Evolutionary conservation across 2,329 filamentous ascomycete species (phyloP), one percentile per base, ranked within the genome.

Genomic region (Diplodia sapinea): DNA sequence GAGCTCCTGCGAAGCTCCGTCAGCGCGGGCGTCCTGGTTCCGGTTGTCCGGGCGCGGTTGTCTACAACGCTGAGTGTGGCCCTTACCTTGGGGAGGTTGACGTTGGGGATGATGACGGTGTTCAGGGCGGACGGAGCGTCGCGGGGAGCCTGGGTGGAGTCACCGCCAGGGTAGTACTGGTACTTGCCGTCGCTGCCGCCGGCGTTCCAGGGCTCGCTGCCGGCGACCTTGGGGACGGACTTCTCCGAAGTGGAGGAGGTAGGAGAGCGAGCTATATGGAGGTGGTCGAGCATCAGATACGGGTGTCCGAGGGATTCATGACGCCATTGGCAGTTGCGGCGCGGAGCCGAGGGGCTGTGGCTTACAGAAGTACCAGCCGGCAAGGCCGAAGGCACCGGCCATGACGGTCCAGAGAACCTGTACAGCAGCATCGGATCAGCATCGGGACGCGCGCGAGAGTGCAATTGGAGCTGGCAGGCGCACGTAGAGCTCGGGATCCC

Each of bases 121-220:
- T 99, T 97, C 82, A 99, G 84, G 71, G 95, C 95, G 81, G 92
- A 96, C 72, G 95, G 95, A 70, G 95, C 95, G 76, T 97, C 92
- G 84, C 90, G 93, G 79, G 91, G 91, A 70, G 87, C 83, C 77
- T 89, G 85, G 81, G 77, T 89, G 77, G 86, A 82, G 82, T 98
- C 92, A 75, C 94, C 95, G 75, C 92, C 91, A 69, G 94, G 94
- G 85, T 86, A 83, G 77, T 85, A 86, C 73, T 85, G 81, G 79
- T 91, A 91, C 78, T 89, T 88, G 80, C 84, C 89, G 52, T 70
- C 56, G 67, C 74, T 72, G 47, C 80, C 88, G 9, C 1, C 36
- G 69, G 86, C 86, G 82, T 99, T 91, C 95, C 95, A 99, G 71
- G 95, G 94, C 90, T 96, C 96, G 76, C 91, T 89, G 79, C 86